phyloP scores from a whole-genome alignment of 2,329 filamentous ascomycete genomes.

The Colletotrichum abscissum region DNA sequence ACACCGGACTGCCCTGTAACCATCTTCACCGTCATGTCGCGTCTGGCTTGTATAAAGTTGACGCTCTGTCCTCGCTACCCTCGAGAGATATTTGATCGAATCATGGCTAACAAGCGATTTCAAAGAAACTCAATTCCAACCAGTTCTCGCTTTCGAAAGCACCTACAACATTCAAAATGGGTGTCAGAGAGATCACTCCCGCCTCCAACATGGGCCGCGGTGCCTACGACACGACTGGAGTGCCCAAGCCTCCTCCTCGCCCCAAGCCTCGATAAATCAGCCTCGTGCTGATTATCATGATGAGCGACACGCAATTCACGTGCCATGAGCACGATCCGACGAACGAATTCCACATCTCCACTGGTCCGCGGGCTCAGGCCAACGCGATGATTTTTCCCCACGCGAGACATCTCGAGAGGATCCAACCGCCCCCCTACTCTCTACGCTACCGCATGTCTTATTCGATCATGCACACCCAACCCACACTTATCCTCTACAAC shows the following conservation, averaged over 20 bases:
- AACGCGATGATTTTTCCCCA: conserved; percentile 35
- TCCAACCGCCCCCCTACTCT: conserved; percentile 5
- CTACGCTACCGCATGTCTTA: conserved; percentile 20
- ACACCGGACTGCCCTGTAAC: conserved; percentile 5
- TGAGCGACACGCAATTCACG: not conserved
- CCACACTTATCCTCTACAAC: conserved; percentile 18
- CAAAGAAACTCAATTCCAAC: conserved; percentile 3
- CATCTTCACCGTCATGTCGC: conserved; percentile 40
- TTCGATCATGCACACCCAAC: conserved; percentile 25
- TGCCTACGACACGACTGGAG: conserved; percentile 63
- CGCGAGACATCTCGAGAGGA: conserved; percentile 35
- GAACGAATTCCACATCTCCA: not conserved
- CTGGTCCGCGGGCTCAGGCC: conserved; percentile 25
- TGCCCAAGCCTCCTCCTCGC: conserved; percentile 58
- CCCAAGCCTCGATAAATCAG: conserved; percentile 51
- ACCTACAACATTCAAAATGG: conserved; percentile 45
- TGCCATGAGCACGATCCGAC: conserved; percentile 22
- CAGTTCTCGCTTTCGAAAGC: not conserved
- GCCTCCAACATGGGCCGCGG: conserved; percentile 61
- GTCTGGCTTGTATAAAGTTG: conserved; percentile 39
- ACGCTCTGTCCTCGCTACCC: conserved; percentile 36
- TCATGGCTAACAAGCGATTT: conserved; percentile 33
- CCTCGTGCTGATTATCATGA: not conserved
- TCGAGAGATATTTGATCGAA: conserved; percentile 11
- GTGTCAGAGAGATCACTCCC: conserved; percentile 44